Conservation (phyloP, 2,329 filamentous ascomycete genomes). For the Fusarium coffeatum region DNA sequence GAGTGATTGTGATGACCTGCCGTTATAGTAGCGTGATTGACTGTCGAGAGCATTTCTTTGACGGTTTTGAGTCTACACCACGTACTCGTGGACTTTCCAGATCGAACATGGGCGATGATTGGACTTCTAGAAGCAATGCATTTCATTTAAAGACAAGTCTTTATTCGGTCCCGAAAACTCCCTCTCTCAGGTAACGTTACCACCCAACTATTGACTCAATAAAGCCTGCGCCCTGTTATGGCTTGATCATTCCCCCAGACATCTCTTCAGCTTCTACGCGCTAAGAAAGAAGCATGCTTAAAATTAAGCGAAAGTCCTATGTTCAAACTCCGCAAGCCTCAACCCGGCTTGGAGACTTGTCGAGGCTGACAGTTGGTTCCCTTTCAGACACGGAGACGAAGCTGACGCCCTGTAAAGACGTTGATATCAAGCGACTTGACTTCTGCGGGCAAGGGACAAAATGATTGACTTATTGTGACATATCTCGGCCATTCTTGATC, state of each 20-base stretch:
- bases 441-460: background rate
- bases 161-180: background rate
- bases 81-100: no score
- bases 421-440: background rate
- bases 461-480: background rate
- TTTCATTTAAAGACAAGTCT: background rate
- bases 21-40: background rate
- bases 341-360: background rate
- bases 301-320: background rate
- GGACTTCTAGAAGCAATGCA: background rate
- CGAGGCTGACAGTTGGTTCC: no score
- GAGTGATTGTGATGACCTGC: background rate
- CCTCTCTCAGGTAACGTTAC: background rate
- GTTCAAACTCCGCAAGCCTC: background rate
- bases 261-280: background rate
- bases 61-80: no score
- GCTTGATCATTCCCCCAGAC: background rate
- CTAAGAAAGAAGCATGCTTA: background rate
- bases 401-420: background rate
- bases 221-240: background rate
- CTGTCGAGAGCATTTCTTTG: background rate
- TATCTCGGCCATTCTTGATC: background rate
- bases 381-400: background rate
- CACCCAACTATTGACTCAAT: background rate
- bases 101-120: no score